A percentile compares a stretch with the other conserved stretches of the same genome.
These are phyloP conservation scores for Candida taoyuanica DNA, from an alignment of 805 yeast species.

Conservation along the genomic window DNA sequence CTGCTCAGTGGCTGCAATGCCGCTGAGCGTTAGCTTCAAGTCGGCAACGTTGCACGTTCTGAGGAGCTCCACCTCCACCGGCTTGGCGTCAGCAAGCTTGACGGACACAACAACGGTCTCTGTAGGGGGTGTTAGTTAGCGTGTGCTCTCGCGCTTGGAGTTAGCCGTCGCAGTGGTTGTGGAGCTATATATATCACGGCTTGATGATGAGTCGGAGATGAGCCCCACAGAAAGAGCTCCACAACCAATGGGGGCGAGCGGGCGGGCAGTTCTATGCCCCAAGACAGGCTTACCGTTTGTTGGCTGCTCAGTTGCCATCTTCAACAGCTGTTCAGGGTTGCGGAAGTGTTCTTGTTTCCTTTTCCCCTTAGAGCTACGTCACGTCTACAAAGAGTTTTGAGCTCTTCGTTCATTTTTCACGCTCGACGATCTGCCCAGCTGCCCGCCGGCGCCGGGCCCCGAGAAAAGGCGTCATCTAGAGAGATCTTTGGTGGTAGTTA, in stretches of 20 bases:
- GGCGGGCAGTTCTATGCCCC: too few relatives aligned
- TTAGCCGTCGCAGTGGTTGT: not conserved
- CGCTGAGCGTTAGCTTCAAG: slow-evolving; percentile 51
- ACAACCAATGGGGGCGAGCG: too few relatives aligned
- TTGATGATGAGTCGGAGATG: too few relatives aligned
- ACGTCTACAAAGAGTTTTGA: too few relatives aligned
- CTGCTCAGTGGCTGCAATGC: slow-evolving; percentile 53
- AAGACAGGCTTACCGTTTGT: too few relatives aligned
- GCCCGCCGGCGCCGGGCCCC: not conserved
- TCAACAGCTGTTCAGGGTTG: too few relatives aligned
- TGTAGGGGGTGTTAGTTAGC: slow-evolving; percentile 1
- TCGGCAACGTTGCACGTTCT: slow-evolving; percentile 49
- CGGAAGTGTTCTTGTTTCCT: too few relatives aligned
- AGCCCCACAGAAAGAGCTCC: too few relatives aligned
- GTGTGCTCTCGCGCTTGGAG: not conserved
- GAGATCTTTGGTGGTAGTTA: not conserved
- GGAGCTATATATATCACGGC: not conserved
- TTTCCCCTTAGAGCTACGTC: too few relatives aligned
- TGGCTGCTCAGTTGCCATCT: too few relatives aligned
- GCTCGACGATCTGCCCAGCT: not conserved
- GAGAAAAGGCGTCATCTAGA: not conserved
- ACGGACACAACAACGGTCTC: slow-evolving; percentile 12
- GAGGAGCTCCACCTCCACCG: slow-evolving; percentile 16
- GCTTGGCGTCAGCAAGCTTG: slow-evolving; percentile 13
- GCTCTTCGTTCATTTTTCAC: not conserved